phyloP scores from a whole-genome alignment of 1,284 basidiomycete genomes.

The Erythrobasidium hasegawianum region DNA sequence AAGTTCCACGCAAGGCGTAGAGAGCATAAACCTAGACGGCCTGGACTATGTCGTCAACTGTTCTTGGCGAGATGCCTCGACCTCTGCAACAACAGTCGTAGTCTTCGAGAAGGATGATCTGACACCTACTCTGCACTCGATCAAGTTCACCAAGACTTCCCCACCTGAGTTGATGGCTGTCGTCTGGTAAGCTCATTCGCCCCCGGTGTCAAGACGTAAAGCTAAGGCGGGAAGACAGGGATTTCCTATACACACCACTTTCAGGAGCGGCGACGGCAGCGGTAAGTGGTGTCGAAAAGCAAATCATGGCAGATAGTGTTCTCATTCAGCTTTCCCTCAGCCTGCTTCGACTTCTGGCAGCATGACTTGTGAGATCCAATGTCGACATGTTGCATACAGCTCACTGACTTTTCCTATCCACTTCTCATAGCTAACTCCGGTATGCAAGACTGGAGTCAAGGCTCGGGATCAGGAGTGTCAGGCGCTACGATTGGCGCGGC shows the following conservation, averaged over 20 bases:
- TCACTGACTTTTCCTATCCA: no score
- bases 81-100: constrained; percentile 1
- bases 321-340: no score
- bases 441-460: no score
- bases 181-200: neutral
- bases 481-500: neutral
- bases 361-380: no score
- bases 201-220: neutral
- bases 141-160: constrained; percentile 7
- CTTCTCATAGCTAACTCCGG: no score
- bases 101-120: constrained; percentile 4
- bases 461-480: no score
- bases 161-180: neutral
- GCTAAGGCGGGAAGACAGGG: constrained; percentile 1
- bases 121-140: neutral
- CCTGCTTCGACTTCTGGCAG: no score
- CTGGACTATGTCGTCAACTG: neutral
- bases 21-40: neutral
- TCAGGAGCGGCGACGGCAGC: neutral
- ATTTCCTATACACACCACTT: constrained; percentile 8
- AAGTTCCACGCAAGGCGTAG: constrained; percentile 9
- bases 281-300: no score
- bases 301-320: no score
- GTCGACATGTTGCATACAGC: no score
- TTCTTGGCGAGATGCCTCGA: constrained; percentile 3